Base-by-base conservation (phyloP, 306 rosid genomes). In the Lablab purpureus region DNA sequence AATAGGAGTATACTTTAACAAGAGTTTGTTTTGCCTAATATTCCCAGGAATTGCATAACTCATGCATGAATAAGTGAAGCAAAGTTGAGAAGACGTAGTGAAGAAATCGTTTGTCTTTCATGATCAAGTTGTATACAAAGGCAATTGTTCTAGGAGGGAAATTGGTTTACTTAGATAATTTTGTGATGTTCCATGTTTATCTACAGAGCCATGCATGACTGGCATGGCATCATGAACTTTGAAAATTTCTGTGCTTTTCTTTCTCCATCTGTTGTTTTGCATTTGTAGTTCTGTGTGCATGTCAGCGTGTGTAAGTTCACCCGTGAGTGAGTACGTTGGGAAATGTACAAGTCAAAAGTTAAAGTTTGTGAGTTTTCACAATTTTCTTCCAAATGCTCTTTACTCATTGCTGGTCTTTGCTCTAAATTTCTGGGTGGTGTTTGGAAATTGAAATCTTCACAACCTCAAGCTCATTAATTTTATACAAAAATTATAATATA, bases 261-360 rank as follows among this genome's bases (percentile, higher is more conserved):
- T 79, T 85, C 82, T 82, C 76, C 37, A 27, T 79, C 67, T 60
- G 67, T 32, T 56, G 34, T 18, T 40, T 40, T 82, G 59, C 51
- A 71, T 40, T 32, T 63, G 75, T 70, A n/a, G 51, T 19, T 63
- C 54, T 64, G 43, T 52, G 74, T 75, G 88, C 75, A 56, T 60
- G 82, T 56, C 80, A 79, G 83, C 32, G 28, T 30, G 14, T 68
- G 52, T 65, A 71, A 67, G 73, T 13, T 0, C 37, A 27, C 87
- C 87, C 87, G 89, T 86, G 89, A 86, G 41, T 79, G 89, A 86
- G 49, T 71, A 62, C 71, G 2, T 79, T 70, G 82, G 81, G 64
- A 81, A 78, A 45, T 74, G 85, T 34, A 47, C 4, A 63, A 76
- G 17, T 76, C 15, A 12, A 43, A 32, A 43, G 49, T 43, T 12